Evolutionary conservation across 164 flowering plant genomes (phyloP), one percentile per base, ranked within the genome.

Genomic region (Vitis vinifera): DNA sequence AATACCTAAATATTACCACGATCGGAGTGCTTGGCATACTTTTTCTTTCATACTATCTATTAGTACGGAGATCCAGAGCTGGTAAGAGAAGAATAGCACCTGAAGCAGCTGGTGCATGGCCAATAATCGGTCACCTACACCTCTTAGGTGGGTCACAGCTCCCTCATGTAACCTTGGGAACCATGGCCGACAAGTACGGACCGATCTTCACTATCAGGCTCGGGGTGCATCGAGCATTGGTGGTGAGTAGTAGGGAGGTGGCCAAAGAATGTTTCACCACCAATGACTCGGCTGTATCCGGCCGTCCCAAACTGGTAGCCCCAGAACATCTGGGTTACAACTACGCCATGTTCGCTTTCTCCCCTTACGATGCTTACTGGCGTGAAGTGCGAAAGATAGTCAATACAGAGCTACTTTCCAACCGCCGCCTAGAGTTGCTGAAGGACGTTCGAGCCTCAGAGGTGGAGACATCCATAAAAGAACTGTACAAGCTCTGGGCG

Each of bases 61-160:
- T 37, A 6, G 44, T 3, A 3, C 4, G 7, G 44, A 37, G 44
- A 37, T 23, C 44, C 7, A 37, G 44, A 37, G 44, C 7, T 6
- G 27, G 44, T 3, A 37, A 3, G 44, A 37, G 44, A 37, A 37
- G 44, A 37, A 37, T 37, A 37, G 7, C 55, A 50, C 69, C 75
- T 5, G 44, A 51, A 61, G 65, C 70, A 3, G 30, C 55, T 2
- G 77, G 77, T 5, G 61, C 77, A 10, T 65, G 61, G 74, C 68
- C 74, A 8, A 14, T 71, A 5, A 71, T 71, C 13, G 74, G 74
- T 55, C 74, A 71, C 57, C 74, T 71, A 52, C 74, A 53, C 47
- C 51, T 19, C 0, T 49, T 63, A 8, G 61, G 55, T 2, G 53
- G 65, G 12, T 3, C 19, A 8, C 8, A 63, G 8, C 37, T 11